Conservation (phyloP, 1,284 basidiomycete genomes). For the Trametes versicolor region DNA sequence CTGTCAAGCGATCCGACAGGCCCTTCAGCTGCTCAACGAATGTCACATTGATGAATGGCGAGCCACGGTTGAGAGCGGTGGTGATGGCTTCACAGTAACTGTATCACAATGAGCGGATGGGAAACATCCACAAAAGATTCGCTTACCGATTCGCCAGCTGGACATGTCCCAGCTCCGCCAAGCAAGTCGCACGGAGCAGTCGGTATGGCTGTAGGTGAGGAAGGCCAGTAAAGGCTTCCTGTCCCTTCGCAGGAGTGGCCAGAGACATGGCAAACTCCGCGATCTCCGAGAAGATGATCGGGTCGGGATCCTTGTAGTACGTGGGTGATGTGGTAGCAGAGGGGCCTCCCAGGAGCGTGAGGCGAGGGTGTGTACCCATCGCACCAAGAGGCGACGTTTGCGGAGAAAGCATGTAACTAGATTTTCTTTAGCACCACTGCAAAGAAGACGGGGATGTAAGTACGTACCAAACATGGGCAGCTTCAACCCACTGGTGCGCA, state of each 20-base stretch:
- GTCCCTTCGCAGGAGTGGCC: conserved; percentile 78
- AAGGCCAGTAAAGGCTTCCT: conserved; percentile 86
- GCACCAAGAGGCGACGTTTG: conserved; percentile 83
- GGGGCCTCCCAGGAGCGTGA: conserved; percentile 74
- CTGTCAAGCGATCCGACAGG: conserved; percentile 84
- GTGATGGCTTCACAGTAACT: conserved; percentile 97
- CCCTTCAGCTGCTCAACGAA: conserved; percentile 85
- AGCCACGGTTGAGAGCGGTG: conserved; percentile 68
- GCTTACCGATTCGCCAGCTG: conserved; percentile 76
- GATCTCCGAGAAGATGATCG: conserved; percentile 91
- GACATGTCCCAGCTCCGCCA: conserved; percentile 85
- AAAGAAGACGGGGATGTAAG: background rate
- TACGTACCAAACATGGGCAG: conserved; percentile 90
- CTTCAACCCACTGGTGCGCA: conserved; percentile 80
- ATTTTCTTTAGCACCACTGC: conserved; percentile 15
- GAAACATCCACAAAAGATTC: background rate
- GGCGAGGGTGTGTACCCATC: conserved; percentile 66
- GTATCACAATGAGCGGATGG: background rate
- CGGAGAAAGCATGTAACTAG: conserved; percentile 89
- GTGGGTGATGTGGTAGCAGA: conserved; percentile 61
- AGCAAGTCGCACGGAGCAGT: conserved; percentile 78
- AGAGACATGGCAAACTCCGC: conserved; percentile 92
- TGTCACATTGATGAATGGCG: conserved; percentile 73
- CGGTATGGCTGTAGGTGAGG: conserved; percentile 92
- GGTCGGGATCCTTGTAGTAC: conserved; percentile 79